Base-by-base conservation (phyloP, 331 rosid species). In the Dryas integrifolia region DNA sequence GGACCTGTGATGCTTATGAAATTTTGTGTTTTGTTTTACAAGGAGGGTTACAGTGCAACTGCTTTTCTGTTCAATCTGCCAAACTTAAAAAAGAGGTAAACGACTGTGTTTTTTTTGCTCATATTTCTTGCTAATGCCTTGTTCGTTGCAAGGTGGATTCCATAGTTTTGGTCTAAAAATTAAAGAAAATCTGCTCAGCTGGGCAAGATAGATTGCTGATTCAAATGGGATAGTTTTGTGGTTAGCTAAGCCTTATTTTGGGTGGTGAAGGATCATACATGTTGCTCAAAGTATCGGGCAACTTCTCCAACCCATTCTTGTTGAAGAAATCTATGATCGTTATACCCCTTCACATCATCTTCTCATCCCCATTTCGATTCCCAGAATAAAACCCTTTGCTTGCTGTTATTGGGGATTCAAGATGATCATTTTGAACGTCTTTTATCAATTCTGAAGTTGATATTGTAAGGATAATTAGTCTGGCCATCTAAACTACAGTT, bases 11-110 rank as follows among this genome's bases (percentile, higher is more conserved):
- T 60, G 66, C 66, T 39, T 38, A 38, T 7, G 66, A 7, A 60
- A 60, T 7, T 39, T 60, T 38, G 66, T 60, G 24, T 60, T 60
- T 60, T 60, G 47, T 38, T 60, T 57, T 60, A 60, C 66, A 39
- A 60, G 65, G 66, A 60, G 46, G 26, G 39, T 60, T 14, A 59
- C 46, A 13, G 47, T 12, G 24, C 47, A 38, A 38, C 47, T 38
- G 46, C 46, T 60, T 21, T 60, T 21, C 2, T 60, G 46, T 60
- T 60, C 41, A 60, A 13, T 21, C 65, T 38, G 65, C 47, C 21
- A 39, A 24, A 7, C 65, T 38, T 2, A 39, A 60, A 21, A 60
- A 10, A 10, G 46, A 60, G 65, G 46, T 38, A 14, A 30, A 21
- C 24, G 1, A 21, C 24, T 21, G 13, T 35, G 7, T 14, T 21